Conservation (phyloP, 441 rosid species). For the Adansonia madagascariensis region DNA sequence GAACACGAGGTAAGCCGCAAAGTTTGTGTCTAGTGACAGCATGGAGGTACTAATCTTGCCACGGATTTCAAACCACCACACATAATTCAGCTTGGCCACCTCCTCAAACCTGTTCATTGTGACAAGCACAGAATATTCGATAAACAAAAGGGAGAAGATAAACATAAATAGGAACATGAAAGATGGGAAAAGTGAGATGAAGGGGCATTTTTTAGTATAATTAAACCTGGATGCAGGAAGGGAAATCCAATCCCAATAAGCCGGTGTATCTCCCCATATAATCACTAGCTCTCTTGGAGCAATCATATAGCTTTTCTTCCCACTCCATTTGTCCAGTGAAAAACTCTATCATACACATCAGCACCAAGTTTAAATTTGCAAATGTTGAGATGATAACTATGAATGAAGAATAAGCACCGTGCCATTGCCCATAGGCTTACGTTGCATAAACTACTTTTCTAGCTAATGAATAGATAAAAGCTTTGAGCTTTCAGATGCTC, state of each 20-base stretch:
- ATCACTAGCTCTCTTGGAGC: conserved; percentile 57
- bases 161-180: background rate
- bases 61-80: conserved; percentile 60
- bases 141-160: background rate
- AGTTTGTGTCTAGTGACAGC: conserved; percentile 47
- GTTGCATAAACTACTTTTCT: background rate
- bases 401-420: background rate
- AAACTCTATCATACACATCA: conserved; percentile 47
- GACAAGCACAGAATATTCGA: background rate
- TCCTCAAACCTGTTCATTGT: conserved; percentile 49
- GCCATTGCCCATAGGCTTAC: background rate
- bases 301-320: conserved; percentile 60
- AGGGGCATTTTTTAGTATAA: background rate
- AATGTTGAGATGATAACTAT: background rate
- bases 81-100: conserved; percentile 53
- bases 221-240: conserved; percentile 37
- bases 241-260: conserved; percentile 37
- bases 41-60: conserved; percentile 44
- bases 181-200: background rate
- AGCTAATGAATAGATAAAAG: background rate
- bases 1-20: conserved; percentile 53
- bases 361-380: background rate
- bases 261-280: conserved; percentile 54
- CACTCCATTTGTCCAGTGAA: conserved; percentile 54
- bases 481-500: background rate